phyloP scores from a whole-genome alignment of 805 yeast genomes.

The Kuraishia molischiana region DNA sequence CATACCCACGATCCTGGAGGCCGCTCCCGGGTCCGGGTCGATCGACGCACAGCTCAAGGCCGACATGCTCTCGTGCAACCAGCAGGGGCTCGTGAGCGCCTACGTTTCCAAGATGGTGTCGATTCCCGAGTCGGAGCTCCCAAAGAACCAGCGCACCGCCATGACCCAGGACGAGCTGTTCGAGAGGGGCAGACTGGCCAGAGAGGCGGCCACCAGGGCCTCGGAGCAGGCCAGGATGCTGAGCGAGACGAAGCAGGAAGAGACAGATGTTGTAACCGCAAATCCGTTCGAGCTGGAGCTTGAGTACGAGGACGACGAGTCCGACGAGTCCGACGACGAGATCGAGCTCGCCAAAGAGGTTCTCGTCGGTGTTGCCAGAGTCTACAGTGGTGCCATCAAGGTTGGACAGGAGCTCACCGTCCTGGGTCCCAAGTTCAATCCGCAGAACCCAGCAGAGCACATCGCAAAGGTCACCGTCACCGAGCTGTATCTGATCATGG shows the following conservation, averaged over 20 bases:
- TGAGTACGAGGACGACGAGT: conserved; percentile 40
- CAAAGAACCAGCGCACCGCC: conserved; percentile 35
- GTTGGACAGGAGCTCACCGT: conserved; percentile 71
- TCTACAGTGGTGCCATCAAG: conserved; percentile 74
- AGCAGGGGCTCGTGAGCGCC: conserved; percentile 56
- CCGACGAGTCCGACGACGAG: conserved; percentile 31
- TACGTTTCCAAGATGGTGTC: conserved; percentile 88
- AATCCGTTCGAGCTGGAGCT: conserved; percentile 40
- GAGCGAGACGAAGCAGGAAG: conserved; percentile 7
- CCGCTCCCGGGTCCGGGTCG: conserved; percentile 38
- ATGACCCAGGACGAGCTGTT: conserved; percentile 45
- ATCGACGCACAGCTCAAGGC: conserved; percentile 38
- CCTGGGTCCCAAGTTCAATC: conserved; percentile 83
- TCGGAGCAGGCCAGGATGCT: conserved; percentile 29
- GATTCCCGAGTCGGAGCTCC: conserved; percentile 73
- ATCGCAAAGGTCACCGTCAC: conserved; percentile 49
- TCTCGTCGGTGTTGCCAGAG: conserved; percentile 79
- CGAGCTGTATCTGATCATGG: conserved; percentile 80
- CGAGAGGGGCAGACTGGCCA: conserved; percentile 54
- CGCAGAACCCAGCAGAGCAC: conserved; percentile 46
- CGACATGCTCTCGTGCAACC: conserved; percentile 60
- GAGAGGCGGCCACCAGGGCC: conserved; percentile 61
- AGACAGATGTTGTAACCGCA: conserved; percentile 20
- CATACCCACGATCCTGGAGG: conserved; percentile 54
- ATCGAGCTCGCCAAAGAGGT: conserved; percentile 42